Base-by-base conservation (phyloP, 805 yeast species). In the Ogataea henricii region DNA sequence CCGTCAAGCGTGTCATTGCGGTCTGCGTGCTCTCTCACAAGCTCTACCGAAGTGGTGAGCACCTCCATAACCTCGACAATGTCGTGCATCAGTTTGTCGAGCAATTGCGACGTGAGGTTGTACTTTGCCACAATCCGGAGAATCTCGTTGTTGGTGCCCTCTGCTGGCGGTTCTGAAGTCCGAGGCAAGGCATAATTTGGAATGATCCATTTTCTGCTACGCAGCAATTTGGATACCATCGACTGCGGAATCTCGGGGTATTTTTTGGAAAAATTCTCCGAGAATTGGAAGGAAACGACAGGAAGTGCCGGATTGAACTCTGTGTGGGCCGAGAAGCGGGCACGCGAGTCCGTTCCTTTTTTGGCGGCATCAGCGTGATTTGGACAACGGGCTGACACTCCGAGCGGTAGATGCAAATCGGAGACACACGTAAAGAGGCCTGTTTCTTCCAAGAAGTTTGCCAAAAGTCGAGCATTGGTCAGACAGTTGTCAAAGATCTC, bases 181-280 rank as follows among this genome's bases (percentile, higher is more conserved):
- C 57, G 58, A 23, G 96, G 96, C 57, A 90, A 75, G 51, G 86
- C 88, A 68, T 90, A 90, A 73, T 90, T 89, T 55, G 96, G 96
- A 54, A 90, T 76, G 64, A 91, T 91, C 81, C 87, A 90, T 12
- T 96, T 95, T 58, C 82, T 81, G 64, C 77, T 80, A 65, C 97
- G 79, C 59, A 90, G 71, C 65, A 89, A 63, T 12, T 83, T 73
- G 0, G 96, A 84, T 22, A 90, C 66, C 49, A 87, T 74, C 14
- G 84, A 75, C 67, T 91, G 97, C 8, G 96, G 96, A 47, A 90
- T 78, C 65, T 82, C 89, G 3, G 96, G 94, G 64, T 82, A 87
- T 35, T 74, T 63, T 36, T 76, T 62, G 35, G 68, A 63, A 64
- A 90, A 79, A 32, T 73, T 72, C 43, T 81, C 71, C 2, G 87